Base-by-base conservation (phyloP, 495 filamentous ascomycete species). In the Penicillium salamii region DNA sequence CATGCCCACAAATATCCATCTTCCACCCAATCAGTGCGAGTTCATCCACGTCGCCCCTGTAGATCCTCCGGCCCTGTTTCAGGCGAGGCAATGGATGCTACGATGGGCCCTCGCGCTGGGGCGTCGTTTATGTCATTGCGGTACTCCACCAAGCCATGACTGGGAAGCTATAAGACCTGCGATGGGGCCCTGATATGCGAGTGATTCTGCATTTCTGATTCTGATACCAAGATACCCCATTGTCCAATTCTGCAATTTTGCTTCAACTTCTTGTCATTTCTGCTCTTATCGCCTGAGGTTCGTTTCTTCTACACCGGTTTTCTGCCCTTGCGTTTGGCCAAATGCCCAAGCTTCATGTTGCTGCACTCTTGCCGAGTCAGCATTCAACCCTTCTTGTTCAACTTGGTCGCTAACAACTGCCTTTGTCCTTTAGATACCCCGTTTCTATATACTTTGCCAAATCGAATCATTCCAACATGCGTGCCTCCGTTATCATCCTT, bases 81-180 rank as follows among this genome's bases (percentile, higher is more conserved):
- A 57, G 38, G 14, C 44, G 19, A 35, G 20, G 23, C 8, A 8
- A 26, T 26, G n/a, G n/a, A n/a, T n/a, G 14, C 35, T 31, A 35
- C n/a, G 29, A 45, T 21, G 20, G 37, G 46, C 43, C 40, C 7
- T 42, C 46, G 34, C 39, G 37, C 42, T 36, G 23, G 31, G 35
- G 49, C 44, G 42, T 49, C 44, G 41, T 39, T 28, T 42, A 38
- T 41, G 43, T 43, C 43, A 46, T 37, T 26, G 31, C 28, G 18
- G 19, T 18, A 18, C 24, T 32, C 23, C 37, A 14, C 8, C 23
- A 4, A 8, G 23, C 4, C 8, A 26, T 7, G 41, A 11, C 18
- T 17, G 35, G 43, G 45, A 52, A 55, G 58, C 28, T 61, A 61
- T 58, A 61, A 61, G 51, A 58, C 38, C 18, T 55, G 4, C 34